These are phyloP conservation scores for Crepidotus variabilis DNA, from an alignment of 768 basidiomycete species.

Conservation along the genomic window DNA sequence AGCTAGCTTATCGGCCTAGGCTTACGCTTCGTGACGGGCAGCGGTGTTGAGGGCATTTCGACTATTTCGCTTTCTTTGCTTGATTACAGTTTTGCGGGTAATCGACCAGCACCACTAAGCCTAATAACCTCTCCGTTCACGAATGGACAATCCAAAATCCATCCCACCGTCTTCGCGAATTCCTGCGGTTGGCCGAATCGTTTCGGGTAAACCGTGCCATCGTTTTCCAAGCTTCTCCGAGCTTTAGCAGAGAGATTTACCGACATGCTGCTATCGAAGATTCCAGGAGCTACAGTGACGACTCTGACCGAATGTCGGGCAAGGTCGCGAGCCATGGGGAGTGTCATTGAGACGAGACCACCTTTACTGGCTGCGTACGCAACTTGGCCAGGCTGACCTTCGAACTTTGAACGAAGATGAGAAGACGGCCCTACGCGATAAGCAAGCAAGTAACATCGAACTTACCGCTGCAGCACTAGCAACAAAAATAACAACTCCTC, in stretches of 20 bases:
- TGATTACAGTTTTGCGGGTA: slow-evolving; percentile 32
- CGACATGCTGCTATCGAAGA: slow-evolving; percentile 46
- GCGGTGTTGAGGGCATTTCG: no score
- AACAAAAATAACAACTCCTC: slow-evolving; percentile 56
- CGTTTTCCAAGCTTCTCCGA: slow-evolving; percentile 32
- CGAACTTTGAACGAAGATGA: slow-evolving; percentile 32
- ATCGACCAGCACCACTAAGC: slow-evolving; percentile 39
- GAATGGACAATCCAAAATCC: slow-evolving; percentile 48
- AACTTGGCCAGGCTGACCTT: slow-evolving; percentile 54
- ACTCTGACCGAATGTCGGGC: slow-evolving; percentile 49
- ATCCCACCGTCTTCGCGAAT: slow-evolving; percentile 47
- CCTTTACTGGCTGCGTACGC: slow-evolving; percentile 59
- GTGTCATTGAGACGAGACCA: slow-evolving; percentile 51
- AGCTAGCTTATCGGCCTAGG: no score
- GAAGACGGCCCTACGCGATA: neutral
- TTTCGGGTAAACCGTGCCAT: slow-evolving; percentile 39
- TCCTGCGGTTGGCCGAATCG: slow-evolving; percentile 46
- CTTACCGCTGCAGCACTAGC: slow-evolving; percentile 52
- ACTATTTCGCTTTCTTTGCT: neutral
- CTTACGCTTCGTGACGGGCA: no score
- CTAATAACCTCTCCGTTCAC: slow-evolving; percentile 53
- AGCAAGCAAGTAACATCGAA: neutral
- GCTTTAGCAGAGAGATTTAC: slow-evolving; percentile 32
- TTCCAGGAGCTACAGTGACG: slow-evolving; percentile 52
- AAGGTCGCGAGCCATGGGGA: slow-evolving; percentile 60